Evolutionary conservation across 2,329 filamentous ascomycete genomes (phyloP).

Genomic region (Fusarium sp.): DNA sequence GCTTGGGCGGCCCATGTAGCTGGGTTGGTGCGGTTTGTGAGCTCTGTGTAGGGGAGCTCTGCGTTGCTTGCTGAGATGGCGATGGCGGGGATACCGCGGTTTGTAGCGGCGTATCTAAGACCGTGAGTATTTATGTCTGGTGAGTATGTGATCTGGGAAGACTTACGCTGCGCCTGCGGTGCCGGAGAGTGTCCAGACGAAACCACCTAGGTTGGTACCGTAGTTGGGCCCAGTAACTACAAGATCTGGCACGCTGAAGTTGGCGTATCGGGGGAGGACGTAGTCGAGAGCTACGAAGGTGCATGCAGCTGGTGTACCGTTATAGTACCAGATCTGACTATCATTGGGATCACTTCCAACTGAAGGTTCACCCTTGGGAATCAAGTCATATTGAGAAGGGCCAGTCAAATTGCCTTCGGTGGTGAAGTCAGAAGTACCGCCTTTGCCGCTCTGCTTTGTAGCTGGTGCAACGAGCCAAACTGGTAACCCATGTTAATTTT

Average conservation of each 20-base stretch:
- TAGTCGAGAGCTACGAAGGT: conserved; percentile 68
- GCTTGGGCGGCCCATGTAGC: conserved; percentile 58
- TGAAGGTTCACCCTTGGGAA: conserved; percentile 47
- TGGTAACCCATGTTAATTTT: not conserved
- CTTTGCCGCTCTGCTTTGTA: conserved; percentile 48
- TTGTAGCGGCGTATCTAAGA: conserved; percentile 60
- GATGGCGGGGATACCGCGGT: conserved; percentile 62
- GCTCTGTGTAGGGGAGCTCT: conserved; percentile 55
- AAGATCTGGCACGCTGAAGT: conserved; percentile 63
- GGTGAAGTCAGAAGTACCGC: conserved; percentile 47
- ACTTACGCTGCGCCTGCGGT: conserved; percentile 59
- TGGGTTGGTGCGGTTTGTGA: conserved; percentile 56
- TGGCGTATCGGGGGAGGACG: conserved; percentile 62
- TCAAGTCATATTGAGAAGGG: conserved; percentile 45
- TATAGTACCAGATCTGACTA: conserved; percentile 69
- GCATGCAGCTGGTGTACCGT: conserved; percentile 67
- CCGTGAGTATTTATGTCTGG: accelerated
- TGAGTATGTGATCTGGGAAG: no score
- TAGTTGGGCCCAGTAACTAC: conserved; percentile 68
- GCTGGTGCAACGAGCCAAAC: conserved; percentile 50
- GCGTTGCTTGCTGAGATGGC: conserved; percentile 59
- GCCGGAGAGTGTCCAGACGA: conserved; percentile 64
- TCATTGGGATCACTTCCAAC: conserved; percentile 63
- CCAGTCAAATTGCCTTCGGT: conserved; percentile 45
- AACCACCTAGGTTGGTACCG: conserved; percentile 65